Evolutionary conservation across 75 land plant genomes (phyloP).

Genomic region (Picea sitchensis): DNA sequence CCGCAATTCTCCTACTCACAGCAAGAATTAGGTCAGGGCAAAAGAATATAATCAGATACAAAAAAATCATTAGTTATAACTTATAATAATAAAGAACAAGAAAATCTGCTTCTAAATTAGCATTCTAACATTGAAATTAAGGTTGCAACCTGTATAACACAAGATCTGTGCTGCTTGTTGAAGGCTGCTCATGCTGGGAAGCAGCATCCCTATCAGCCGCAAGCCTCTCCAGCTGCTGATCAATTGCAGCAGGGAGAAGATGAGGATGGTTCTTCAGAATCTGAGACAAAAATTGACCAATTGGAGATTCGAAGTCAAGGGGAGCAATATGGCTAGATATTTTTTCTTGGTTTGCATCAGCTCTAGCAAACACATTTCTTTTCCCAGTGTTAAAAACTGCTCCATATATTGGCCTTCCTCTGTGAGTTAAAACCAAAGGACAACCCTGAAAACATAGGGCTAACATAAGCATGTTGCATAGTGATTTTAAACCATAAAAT

Average conservation of each 20-base stretch:
- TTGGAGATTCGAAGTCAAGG: conserved; percentile 53
- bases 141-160: conserved; percentile 60
- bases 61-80: not conserved
- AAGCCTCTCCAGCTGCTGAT: conserved; percentile 68
- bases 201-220: conserved; percentile 53
- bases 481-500: no score
- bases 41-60: not conserved
- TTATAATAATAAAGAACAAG: not conserved
- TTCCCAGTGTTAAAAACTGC: not conserved
- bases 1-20: conserved; percentile 65
- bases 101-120: not conserved
- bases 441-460: conserved; percentile 8
- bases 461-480: no score
- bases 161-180: conserved; percentile 45
- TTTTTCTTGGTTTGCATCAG: conserved; percentile 8
- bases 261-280: conserved; percentile 67
- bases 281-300: conserved; percentile 67
- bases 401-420: conserved; percentile 3
- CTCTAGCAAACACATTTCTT: not conserved
- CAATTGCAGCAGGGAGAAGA: conserved; percentile 73
- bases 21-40: not conserved
- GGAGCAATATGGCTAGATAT: conserved; percentile 40
- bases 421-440: not conserved
- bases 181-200: conserved; percentile 26
- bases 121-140: not conserved